These are phyloP conservation scores for Sapria himalayana DNA, from an alignment of 345 rosid species.

Conservation along the genomic window DNA sequence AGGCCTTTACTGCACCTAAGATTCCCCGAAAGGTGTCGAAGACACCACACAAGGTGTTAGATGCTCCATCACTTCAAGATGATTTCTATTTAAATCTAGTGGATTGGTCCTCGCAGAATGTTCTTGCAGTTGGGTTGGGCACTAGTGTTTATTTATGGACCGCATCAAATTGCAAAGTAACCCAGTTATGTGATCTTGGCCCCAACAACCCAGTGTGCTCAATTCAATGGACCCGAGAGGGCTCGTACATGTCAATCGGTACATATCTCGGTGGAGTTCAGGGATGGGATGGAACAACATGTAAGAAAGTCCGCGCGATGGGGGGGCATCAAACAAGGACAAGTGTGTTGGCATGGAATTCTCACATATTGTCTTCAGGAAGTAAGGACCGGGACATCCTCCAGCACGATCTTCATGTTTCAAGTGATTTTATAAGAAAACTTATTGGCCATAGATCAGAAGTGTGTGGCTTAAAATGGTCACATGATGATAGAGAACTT, in stretches of 20 bases:
- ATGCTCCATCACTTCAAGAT: conserved; percentile 95
- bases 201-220: conserved; percentile 69
- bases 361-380: conserved; percentile 68
- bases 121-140: conserved; percentile 86
- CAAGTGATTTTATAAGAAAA: conserved; percentile 46
- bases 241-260: conserved; percentile 81
- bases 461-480: conserved; percentile 93
- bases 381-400: conserved; percentile 85
- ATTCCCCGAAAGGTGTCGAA: conserved; percentile 84
- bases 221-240: conserved; percentile 92
- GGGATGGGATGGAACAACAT: conserved; percentile 90
- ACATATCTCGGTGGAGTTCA: conserved; percentile 77
- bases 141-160: conserved; percentile 94
- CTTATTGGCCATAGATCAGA: conserved; percentile 91
- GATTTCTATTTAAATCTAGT: conserved; percentile 91
- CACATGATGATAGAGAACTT: conserved; percentile 89
- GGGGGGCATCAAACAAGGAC: conserved; percentile 92
- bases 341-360: conserved; percentile 92
- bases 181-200: conserved; percentile 80
- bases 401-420: conserved; percentile 85
- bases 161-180: conserved; percentile 91
- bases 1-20: conserved; percentile 63
- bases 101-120: conserved; percentile 97
- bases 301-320: conserved; percentile 72
- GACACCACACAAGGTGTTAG: conserved; percentile 94